Evolutionary conservation across 169 alveolate species (phyloP).

Genomic region (Plasmodium malariae): DNA sequence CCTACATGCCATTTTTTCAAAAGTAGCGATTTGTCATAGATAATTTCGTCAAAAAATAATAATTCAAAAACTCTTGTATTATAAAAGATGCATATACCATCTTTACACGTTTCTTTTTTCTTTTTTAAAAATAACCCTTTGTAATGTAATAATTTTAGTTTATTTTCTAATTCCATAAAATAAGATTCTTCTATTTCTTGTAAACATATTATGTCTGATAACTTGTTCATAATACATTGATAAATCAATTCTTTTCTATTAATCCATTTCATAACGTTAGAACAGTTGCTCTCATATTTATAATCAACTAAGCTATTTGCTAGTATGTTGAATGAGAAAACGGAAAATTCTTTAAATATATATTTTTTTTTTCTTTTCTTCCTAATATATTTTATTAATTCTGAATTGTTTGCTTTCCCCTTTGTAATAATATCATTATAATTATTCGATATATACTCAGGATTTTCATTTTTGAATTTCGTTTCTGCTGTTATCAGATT

Average conservation of each 20-base stretch:
- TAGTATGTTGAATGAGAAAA: slow-evolving; percentile 80
- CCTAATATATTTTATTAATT: slow-evolving; percentile 5
- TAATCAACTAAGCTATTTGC: slow-evolving; percentile 87
- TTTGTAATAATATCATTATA: not conserved
- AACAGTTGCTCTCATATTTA: slow-evolving; percentile 81
- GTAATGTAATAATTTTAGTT: slow-evolving; percentile 78
- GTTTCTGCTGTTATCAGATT: not conserved
- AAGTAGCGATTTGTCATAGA: slow-evolving; percentile 76
- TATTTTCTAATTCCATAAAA: slow-evolving; percentile 74
- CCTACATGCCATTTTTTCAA: slow-evolving; percentile 83
- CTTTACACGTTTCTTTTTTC: slow-evolving; percentile 80
- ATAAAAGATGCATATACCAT: slow-evolving; percentile 84
- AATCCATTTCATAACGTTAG: slow-evolving; percentile 84
- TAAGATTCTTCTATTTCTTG: slow-evolving; percentile 85
- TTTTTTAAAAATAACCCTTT: slow-evolving; percentile 81
- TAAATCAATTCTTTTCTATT: slow-evolving; percentile 79
- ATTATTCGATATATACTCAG: not conserved
- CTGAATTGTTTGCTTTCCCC: not conserved
- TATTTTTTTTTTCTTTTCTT: slow-evolving; percentile 15
- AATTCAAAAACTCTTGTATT: slow-evolving; percentile 79
- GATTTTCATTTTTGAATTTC: not conserved
- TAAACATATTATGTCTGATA: slow-evolving; percentile 83
- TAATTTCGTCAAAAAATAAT: slow-evolving; percentile 78
- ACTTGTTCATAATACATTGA: slow-evolving; percentile 62
- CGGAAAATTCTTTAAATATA: slow-evolving; percentile 55